These are phyloP conservation scores for Lentinula sp. DNA, from an alignment of 768 basidiomycete genomes.

Conservation along the genomic window DNA sequence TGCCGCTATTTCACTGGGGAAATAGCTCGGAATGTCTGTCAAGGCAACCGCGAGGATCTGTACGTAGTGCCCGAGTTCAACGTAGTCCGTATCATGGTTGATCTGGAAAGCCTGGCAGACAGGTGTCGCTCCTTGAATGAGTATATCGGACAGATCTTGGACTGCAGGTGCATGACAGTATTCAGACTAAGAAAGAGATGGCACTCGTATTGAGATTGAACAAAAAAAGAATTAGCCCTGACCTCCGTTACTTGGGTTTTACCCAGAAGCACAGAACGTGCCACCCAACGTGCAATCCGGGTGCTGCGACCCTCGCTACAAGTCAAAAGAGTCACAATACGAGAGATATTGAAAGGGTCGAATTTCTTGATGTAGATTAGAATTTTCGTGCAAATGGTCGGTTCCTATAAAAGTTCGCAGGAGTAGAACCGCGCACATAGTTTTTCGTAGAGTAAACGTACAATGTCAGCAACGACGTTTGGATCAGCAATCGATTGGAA, in stretches of 20 bases:
- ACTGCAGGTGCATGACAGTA: conserved; percentile 47
- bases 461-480: conserved; percentile 17
- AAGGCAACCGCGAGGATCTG: conserved; percentile 55
- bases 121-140: conserved; percentile 31
- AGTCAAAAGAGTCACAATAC: conserved; percentile 44
- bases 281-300: conserved; percentile 54
- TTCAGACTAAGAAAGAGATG: conserved; percentile 23
- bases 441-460: conserved; percentile 12
- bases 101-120: conserved; percentile 45
- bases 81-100: conserved; percentile 52
- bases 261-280: conserved; percentile 40
- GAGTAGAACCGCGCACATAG: neutral
- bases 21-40: conserved; percentile 52
- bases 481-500: conserved; percentile 32
- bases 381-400: conserved; percentile 37
- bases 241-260: conserved; percentile 17
- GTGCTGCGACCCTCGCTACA: conserved; percentile 42
- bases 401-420: conserved; percentile 30
- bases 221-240: conserved; percentile 7
- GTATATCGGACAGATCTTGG: conserved; percentile 37
- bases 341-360: conserved; percentile 43
- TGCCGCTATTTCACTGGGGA: conserved; percentile 35
- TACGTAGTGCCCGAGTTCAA: conserved; percentile 49
- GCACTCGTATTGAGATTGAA: neutral
- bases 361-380: conserved; percentile 33